phyloP scores from a whole-genome alignment of 164 flowering plant genomes.

The Piper longum region DNA sequence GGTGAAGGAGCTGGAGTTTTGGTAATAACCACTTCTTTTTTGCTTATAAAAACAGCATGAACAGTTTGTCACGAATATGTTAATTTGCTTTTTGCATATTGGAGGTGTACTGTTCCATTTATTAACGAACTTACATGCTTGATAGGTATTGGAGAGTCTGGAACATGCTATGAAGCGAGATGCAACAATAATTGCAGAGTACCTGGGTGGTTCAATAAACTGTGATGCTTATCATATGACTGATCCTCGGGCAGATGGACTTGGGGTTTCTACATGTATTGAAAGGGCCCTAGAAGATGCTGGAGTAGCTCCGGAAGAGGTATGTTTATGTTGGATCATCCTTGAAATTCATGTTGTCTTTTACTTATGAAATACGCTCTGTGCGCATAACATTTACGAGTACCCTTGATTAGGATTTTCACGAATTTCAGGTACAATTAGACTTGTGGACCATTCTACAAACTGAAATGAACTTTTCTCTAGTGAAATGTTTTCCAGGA shows the following conservation, averaged over 20 bases:
- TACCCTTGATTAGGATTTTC: too few species aligned
- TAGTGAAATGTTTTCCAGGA: too few species aligned
- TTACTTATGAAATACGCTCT: too few species aligned
- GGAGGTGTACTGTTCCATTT: background rate
- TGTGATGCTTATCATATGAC: constrained; percentile 99
- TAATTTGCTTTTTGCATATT: background rate
- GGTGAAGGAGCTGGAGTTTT: constrained; percentile 91
- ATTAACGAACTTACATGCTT: constrained; percentile 3
- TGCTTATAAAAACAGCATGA: too few species aligned
- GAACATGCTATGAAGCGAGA: constrained; percentile 95
- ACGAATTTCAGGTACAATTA: too few species aligned
- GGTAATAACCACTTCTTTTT: constrained; percentile 22
- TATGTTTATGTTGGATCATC: constrained; percentile 9
- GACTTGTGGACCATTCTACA: too few species aligned
- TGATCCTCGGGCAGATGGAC: constrained; percentile 94
- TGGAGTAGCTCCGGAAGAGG: constrained; percentile 94
- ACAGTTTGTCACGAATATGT: background rate
- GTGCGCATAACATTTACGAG: too few species aligned
- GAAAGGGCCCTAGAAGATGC: constrained; percentile 74
- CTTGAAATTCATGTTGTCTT: too few species aligned
- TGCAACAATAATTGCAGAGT: constrained; percentile 86
- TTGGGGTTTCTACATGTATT: constrained; percentile 89
- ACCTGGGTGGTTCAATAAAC: constrained; percentile 81
- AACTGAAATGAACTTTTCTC: too few species aligned
- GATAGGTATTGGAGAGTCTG: constrained; percentile 90